Percentiles rank a stretch among this genome's conserved stretches.
phyloP scores from a whole-genome alignment of 2,329 filamentous ascomycete genomes.

The Fusarium mundagurra region DNA sequence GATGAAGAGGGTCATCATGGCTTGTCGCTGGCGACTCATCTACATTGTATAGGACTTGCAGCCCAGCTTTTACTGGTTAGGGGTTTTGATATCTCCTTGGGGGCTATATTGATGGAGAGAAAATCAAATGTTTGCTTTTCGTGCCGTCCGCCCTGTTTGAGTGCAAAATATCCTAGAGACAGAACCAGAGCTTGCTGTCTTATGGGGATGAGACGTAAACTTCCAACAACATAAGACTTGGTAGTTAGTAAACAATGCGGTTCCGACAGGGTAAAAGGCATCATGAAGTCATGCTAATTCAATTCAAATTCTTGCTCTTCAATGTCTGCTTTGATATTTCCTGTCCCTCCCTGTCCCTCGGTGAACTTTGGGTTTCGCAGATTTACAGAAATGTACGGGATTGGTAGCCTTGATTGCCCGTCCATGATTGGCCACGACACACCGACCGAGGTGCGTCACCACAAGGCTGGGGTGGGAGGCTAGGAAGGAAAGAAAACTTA shows the following conservation, averaged over 20 bases:
- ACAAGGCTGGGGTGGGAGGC: slow-evolving; percentile 35
- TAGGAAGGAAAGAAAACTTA: not conserved
- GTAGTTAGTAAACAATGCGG: not conserved
- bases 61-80: not conserved
- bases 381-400: not conserved
- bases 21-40: not conserved
- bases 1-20: slow-evolving; percentile 28
- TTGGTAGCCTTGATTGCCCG: slow-evolving; percentile 8
- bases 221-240: not conserved
- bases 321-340: not conserved
- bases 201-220: not conserved
- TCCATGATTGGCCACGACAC: slow-evolving; percentile 2
- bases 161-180: not conserved
- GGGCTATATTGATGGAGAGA: not conserved
- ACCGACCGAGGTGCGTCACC: not conserved
- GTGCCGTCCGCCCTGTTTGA: not conserved
- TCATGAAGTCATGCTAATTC: too few species aligned
- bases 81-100: too few species aligned
- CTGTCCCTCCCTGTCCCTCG: not conserved
- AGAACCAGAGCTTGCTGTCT: not conserved
- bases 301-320: not conserved
- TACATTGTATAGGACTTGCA: not conserved
- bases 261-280: not conserved
- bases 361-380: not conserved
- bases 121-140: slow-evolving; percentile 29